Evolutionary conservation across 805 yeast genomes (phyloP).

Genomic region (Lipomyces oligophaga): DNA sequence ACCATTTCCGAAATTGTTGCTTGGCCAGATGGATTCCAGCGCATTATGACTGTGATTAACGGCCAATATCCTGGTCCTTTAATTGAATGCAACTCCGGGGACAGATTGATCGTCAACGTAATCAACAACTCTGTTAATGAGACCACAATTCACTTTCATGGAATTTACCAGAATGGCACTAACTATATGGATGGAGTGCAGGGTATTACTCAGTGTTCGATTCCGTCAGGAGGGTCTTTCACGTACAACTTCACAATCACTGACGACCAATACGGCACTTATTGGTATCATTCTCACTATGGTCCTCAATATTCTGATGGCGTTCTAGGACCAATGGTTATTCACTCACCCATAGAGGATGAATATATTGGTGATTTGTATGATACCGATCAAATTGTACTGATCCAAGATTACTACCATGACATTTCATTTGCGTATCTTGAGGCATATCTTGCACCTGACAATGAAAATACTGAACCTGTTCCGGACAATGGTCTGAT

Average conservation of each 20-base stretch:
- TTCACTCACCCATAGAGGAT: slow-evolving; percentile 41
- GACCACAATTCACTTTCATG: slow-evolving; percentile 89
- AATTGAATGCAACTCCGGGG: slow-evolving; percentile 71
- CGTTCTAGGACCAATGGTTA: slow-evolving; percentile 46
- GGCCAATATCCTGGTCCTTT: slow-evolving; percentile 82
- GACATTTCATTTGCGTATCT: slow-evolving; percentile 38
- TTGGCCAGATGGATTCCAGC: slow-evolving; percentile 55
- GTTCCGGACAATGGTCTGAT: slow-evolving; percentile 43
- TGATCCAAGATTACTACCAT: slow-evolving; percentile 45
- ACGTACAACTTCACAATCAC: slow-evolving; percentile 78
- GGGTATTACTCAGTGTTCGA: slow-evolving; percentile 82
- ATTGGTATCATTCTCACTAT: slow-evolving; percentile 96
- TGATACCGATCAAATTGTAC: slow-evolving; percentile 38
- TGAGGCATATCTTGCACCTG: slow-evolving; percentile 41
- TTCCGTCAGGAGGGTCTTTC: slow-evolving; percentile 67
- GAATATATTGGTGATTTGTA: slow-evolving; percentile 32
- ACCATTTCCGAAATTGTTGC: slow-evolving; percentile 40
- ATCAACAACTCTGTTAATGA: slow-evolving; percentile 63
- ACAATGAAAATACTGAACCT: slow-evolving; percentile 42
- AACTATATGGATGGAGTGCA: slow-evolving; percentile 87
- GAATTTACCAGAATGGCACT: slow-evolving; percentile 75
- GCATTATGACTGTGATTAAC: slow-evolving; percentile 58
- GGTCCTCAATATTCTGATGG: slow-evolving; percentile 91
- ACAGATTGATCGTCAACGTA: slow-evolving; percentile 64
- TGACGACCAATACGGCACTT: slow-evolving; percentile 73